Conservation (phyloP, 257 asterid genomes). For the Cruciata laevipes region DNA sequence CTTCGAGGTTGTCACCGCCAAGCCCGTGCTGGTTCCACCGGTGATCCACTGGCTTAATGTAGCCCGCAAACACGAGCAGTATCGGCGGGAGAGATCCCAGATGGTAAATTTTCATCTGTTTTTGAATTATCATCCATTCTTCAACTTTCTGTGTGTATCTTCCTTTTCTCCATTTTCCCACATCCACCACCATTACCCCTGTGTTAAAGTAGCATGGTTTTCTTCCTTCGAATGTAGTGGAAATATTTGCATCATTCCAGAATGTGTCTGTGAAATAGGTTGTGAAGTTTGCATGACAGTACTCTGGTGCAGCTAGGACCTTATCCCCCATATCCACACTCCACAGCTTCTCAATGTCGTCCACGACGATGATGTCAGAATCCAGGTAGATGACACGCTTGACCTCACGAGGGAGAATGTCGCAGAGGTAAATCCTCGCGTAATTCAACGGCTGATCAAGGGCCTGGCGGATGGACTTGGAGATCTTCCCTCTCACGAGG, state of each 20-base stretch:
- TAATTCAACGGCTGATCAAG: conserved; percentile 81
- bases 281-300: conserved; percentile 75
- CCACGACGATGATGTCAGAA: conserved; percentile 68
- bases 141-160: conserved; percentile 63
- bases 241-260: conserved; percentile 45
- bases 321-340: conserved; percentile 44
- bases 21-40: conserved; percentile 86
- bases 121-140: conserved; percentile 79
- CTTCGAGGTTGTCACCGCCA: conserved; percentile 81
- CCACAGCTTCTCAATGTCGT: conserved; percentile 72
- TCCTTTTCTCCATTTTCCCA: conserved; percentile 61
- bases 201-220: conserved; percentile 76
- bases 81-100: conserved; percentile 74
- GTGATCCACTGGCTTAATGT: conserved; percentile 58
- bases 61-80: conserved; percentile 67
- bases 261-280: conserved; percentile 52
- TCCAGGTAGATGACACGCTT: conserved; percentile 63
- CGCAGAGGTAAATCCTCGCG: conserved; percentile 65
- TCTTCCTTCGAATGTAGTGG: conserved; percentile 45
- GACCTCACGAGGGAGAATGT: conserved; percentile 45
- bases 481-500: conserved; percentile 55
- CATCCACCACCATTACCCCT: conserved; percentile 78
- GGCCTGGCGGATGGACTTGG: conserved; percentile 71
- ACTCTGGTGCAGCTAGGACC: conserved; percentile 73
- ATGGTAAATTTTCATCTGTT: conserved; percentile 55